Conservation (phyloP, 768 basidiomycete species). For the Tricholomella constricta region DNA sequence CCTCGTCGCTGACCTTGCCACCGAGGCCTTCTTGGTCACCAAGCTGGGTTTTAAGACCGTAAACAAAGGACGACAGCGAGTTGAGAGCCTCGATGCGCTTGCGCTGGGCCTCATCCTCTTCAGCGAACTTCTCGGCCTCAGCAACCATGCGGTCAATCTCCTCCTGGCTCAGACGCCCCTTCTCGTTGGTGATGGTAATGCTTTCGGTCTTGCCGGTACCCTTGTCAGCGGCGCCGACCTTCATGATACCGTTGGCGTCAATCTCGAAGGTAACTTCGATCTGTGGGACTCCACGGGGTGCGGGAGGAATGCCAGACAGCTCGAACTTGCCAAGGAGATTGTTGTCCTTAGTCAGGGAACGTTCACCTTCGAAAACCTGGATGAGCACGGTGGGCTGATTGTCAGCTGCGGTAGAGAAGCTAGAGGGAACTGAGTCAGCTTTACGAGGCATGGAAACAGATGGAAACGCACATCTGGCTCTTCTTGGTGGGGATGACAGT, state of each 20-base stretch:
- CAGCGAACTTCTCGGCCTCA: slow-evolving; percentile 89
- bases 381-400: slow-evolving; percentile 96
- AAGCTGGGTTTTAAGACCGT: slow-evolving; percentile 85
- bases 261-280: slow-evolving; percentile 98
- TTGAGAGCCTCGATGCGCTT: slow-evolving; percentile 88
- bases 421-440: slow-evolving; percentile 28
- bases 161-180: slow-evolving; percentile 85
- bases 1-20: slow-evolving; percentile 79
- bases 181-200: slow-evolving; percentile 95
- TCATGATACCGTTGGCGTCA: slow-evolving; percentile 95
- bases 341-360: slow-evolving; percentile 97
- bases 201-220: slow-evolving; percentile 88
- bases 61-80: slow-evolving; percentile 78
- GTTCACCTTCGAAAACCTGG: slow-evolving; percentile 98
- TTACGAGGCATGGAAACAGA: slow-evolving; percentile 5
- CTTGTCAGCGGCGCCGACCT: slow-evolving; percentile 91
- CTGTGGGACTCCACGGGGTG: slow-evolving; percentile 95
- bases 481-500: slow-evolving; percentile 98
- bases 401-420: slow-evolving; percentile 83
- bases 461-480: slow-evolving; percentile 75
- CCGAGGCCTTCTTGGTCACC: slow-evolving; percentile 88
- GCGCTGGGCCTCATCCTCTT: slow-evolving; percentile 67
- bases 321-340: slow-evolving; percentile 98
- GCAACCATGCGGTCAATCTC: slow-evolving; percentile 96
- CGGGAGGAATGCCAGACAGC: slow-evolving; percentile 88